phyloP scores from a whole-genome alignment of 1,284 basidiomycete species.

The Malassezia psittaci region DNA sequence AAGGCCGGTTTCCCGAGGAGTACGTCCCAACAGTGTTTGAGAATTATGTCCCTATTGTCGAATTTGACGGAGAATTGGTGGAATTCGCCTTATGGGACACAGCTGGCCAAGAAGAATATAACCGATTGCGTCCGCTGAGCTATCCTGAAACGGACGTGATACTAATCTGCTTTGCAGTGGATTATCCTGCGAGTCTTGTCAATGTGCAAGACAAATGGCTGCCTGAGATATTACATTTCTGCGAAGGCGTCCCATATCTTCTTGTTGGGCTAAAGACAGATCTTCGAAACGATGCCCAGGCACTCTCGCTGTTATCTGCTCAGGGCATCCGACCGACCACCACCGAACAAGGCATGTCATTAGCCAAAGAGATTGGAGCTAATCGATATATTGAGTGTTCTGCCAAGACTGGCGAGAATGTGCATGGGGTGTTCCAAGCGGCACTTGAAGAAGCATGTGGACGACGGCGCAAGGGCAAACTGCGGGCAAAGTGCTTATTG shows the following conservation, averaged over 20 bases:
- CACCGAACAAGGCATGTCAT: slow-evolving; percentile 53
- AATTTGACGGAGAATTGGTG: slow-evolving; percentile 76
- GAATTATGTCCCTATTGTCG: slow-evolving; percentile 76
- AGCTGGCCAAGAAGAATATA: slow-evolving; percentile 95
- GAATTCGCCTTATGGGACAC: slow-evolving; percentile 97
- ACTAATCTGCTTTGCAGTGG: slow-evolving; percentile 90
- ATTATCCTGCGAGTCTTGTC: slow-evolving; percentile 83
- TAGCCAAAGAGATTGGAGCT: slow-evolving; percentile 87
- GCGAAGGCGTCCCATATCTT: slow-evolving; percentile 81
- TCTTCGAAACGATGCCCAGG: slow-evolving; percentile 73
- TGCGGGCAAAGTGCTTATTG: background rate
- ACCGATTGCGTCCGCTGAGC: slow-evolving; percentile 79
- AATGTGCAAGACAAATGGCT: slow-evolving; percentile 92
- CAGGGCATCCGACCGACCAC: slow-evolving; percentile 79
- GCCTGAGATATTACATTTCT: slow-evolving; percentile 94
- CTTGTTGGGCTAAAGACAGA: slow-evolving; percentile 81
- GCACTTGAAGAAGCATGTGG: slow-evolving; percentile 67
- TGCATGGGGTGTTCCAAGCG: slow-evolving; percentile 82
- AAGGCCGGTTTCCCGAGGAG: slow-evolving; percentile 94
- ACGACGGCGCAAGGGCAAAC: background rate
- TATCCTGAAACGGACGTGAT: slow-evolving; percentile 96
- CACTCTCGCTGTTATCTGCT: slow-evolving; percentile 78
- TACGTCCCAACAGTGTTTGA: slow-evolving; percentile 98
- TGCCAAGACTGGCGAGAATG: slow-evolving; percentile 76
- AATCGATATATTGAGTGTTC: slow-evolving; percentile 82